A percentile compares a stretch with the other conserved stretches of the same genome.
These are phyloP conservation scores for Zygosaccharomyces bailii DNA, from an alignment of 805 yeast genomes.

Conservation along the genomic window DNA sequence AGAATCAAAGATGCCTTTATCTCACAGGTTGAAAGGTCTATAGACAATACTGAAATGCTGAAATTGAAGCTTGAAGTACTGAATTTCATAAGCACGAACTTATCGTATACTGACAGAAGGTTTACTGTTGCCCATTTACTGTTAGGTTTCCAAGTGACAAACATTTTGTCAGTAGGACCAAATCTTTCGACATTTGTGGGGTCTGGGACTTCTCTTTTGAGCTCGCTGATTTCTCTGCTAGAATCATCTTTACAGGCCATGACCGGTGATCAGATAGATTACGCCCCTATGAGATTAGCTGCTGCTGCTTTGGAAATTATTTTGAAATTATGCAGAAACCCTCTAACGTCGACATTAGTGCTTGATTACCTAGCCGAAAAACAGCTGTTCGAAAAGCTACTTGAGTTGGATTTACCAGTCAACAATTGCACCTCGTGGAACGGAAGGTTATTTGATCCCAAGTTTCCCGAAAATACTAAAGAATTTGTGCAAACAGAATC, in stretches of 20 bases:
- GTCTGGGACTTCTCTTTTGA: slow-evolving; percentile 54
- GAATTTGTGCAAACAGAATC: slow-evolving; percentile 31
- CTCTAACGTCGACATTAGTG: slow-evolving; percentile 49
- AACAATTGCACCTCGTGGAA: slow-evolving; percentile 56
- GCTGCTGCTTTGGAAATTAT: slow-evolving; percentile 59
- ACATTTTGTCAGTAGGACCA: slow-evolving; percentile 50
- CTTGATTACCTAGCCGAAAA: slow-evolving; percentile 51
- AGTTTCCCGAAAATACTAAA: slow-evolving; percentile 38
- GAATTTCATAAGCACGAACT: slow-evolving; percentile 50
- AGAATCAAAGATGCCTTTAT: slow-evolving; percentile 72
- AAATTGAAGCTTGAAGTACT: slow-evolving; percentile 56
- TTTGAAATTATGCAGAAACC: slow-evolving; percentile 55
- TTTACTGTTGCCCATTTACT: slow-evolving; percentile 69
- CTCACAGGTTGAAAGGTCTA: slow-evolving; percentile 55
- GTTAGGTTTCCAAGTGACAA: slow-evolving; percentile 63
- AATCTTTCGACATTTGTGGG: slow-evolving; percentile 47
- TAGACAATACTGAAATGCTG: slow-evolving; percentile 40
- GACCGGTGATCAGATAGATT: slow-evolving; percentile 42
- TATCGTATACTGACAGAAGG: slow-evolving; percentile 41
- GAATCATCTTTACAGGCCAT: slow-evolving; percentile 45
- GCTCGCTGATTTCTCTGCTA: slow-evolving; percentile 49
- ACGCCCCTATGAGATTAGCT: slow-evolving; percentile 56
- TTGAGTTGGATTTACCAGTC: slow-evolving; percentile 53
- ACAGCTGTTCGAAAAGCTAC: slow-evolving; percentile 49
- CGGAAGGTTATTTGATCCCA: slow-evolving; percentile 39